Conservation (phyloP, 169 alveolate species). For the Plasmodium vivax region DNA sequence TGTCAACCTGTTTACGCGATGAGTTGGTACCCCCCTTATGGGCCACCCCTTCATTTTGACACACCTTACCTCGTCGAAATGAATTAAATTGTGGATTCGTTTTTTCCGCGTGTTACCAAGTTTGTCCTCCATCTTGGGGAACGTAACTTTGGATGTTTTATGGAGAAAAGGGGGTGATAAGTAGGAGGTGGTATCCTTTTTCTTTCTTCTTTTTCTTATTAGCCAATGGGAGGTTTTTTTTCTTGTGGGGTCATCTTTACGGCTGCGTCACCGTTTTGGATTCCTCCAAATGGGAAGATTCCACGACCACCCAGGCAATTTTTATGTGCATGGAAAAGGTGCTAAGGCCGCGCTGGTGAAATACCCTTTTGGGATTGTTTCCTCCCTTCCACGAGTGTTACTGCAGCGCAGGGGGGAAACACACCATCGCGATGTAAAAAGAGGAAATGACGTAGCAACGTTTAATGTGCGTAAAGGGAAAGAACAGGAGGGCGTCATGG, state of each 20-base stretch:
- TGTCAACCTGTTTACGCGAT: not conserved
- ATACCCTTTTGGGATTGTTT: not conserved
- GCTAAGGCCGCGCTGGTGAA: not conserved
- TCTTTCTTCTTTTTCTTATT: too few relatives aligned
- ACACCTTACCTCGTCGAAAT: not conserved
- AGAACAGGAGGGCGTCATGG: not conserved
- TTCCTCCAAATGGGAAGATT: not conserved
- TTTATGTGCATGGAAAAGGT: not conserved
- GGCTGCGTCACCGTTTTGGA: not conserved
- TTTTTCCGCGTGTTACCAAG: not conserved
- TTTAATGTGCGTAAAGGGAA: not conserved
- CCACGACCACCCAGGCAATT: not conserved
- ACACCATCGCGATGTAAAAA: not conserved
- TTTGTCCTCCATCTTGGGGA: not conserved
- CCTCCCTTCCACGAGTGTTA: not conserved
- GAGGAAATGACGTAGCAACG: not conserved
- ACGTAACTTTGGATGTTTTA: not conserved
- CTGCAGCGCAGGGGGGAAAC: not conserved
- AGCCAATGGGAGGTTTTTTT: not conserved
- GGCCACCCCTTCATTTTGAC: not conserved
- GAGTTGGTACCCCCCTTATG: not conserved
- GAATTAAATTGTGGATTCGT: not conserved
- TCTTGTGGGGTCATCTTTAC: not conserved
- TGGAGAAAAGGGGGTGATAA: not conserved
- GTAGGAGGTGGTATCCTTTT: not conserved